Evolutionary conservation across 2,329 filamentous ascomycete species (phyloP).

Genomic region (Epichloe gansuensis): DNA sequence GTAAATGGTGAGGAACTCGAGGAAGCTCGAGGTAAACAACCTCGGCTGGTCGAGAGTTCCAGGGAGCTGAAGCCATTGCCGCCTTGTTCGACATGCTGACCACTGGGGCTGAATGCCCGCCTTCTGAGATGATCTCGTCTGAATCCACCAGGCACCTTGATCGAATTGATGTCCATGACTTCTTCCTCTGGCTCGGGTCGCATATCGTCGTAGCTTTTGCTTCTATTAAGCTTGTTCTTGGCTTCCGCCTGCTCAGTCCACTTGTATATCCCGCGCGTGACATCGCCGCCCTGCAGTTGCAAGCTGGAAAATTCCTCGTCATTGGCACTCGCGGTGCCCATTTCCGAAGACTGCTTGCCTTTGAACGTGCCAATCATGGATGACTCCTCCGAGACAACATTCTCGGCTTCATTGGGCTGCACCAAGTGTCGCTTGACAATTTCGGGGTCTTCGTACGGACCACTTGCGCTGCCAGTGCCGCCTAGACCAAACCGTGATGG

Average conservation of each 20-base stretch:
- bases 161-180: conserved; percentile 73
- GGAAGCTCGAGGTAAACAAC: conserved; percentile 80
- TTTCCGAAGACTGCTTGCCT: conserved; percentile 39
- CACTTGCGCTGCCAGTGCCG: conserved; percentile 20
- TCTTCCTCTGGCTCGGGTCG: conserved; percentile 71
- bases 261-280: conserved; percentile 88
- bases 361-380: conserved; percentile 33
- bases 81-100: conserved; percentile 17
- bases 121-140: conserved; percentile 79
- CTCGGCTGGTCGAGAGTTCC: conserved; percentile 25
- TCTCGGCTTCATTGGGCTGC: conserved; percentile 42
- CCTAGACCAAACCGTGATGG: conserved; percentile 41
- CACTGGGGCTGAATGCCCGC: conserved; percentile 49
- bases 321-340: conserved; percentile 28
- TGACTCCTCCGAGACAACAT: conserved; percentile 34
- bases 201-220: conserved; percentile 74
- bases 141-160: conserved; percentile 90
- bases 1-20: conserved; percentile 90
- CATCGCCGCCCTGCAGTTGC: conserved; percentile 83
- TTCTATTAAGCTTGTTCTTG: conserved; percentile 57
- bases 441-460: conserved; percentile 75
- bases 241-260: conserved; percentile 86
- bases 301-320: conserved; percentile 89
- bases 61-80: conserved; percentile 24
- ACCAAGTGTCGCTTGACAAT: conserved; percentile 85